Evolutionary conservation across 306 rosid species (phyloP).

Genomic region (Neltuma alba): DNA sequence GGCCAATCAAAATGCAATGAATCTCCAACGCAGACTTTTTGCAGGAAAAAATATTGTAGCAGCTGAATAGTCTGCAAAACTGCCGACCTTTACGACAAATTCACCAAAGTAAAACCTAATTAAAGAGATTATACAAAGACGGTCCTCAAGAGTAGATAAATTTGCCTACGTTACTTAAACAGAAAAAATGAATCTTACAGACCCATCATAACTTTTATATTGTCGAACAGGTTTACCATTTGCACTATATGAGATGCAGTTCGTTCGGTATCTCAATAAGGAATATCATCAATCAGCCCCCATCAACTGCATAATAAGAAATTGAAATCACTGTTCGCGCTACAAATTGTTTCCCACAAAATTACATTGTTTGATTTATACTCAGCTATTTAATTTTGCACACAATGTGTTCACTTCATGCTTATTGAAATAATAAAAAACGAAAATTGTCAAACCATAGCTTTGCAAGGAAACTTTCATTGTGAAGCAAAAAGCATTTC

Average conservation of each 20-base stretch:
- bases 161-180: background rate
- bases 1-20: conserved; percentile 3
- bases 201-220: conserved; percentile 18
- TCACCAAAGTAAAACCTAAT: conserved; percentile 22
- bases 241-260: conserved; percentile 3
- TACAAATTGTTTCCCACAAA: background rate
- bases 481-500: background rate
- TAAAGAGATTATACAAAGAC: conserved; percentile 26
- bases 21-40: background rate
- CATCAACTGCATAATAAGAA: conserved; percentile 72
- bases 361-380: background rate
- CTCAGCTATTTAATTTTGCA: conserved; percentile 1
- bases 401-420: background rate
- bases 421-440: no score
- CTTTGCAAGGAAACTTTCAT: background rate
- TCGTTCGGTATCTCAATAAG: conserved; percentile 10
- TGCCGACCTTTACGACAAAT: conserved; percentile 36
- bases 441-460: no score
- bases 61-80: conserved; percentile 19
- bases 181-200: background rate
- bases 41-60: background rate
- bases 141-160: conserved; percentile 9
- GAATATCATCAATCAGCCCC: conserved; percentile 53
- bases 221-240: conserved; percentile 3
- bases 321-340: conserved; percentile 21